Percentiles rank a stretch among this genome's conserved stretches.
phyloP scores from a whole-genome alignment of 176 grass and related monocot genomes.

The Ananas comosus region DNA sequence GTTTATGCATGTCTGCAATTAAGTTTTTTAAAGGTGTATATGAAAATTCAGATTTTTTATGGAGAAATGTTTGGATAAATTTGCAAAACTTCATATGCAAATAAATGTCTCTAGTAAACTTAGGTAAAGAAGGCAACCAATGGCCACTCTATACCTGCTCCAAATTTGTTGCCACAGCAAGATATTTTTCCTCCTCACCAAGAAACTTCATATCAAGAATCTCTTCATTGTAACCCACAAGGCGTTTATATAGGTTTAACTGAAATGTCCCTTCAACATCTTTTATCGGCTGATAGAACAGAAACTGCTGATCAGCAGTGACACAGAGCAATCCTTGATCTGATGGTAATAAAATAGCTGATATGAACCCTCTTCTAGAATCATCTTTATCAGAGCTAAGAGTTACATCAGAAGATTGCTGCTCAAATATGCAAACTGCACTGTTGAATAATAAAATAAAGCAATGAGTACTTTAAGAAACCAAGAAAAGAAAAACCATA shows the following conservation, averaged over 20 bases:
- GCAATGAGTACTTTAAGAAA: slow-evolving; percentile 6
- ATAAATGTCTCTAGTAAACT: not conserved
- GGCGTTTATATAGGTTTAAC: slow-evolving; percentile 59
- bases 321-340: slow-evolving; percentile 62
- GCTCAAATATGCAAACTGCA: slow-evolving; percentile 60
- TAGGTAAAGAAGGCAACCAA: not conserved
- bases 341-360: slow-evolving; percentile 57
- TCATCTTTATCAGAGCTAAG: slow-evolving; percentile 52
- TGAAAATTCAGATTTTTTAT: no score
- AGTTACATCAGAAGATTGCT: slow-evolving; percentile 66
- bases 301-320: slow-evolving; percentile 88
- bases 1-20: no score
- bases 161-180: slow-evolving; percentile 89
- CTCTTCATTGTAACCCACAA: slow-evolving; percentile 87
- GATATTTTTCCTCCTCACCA: slow-evolving; percentile 71
- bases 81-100: not conserved
- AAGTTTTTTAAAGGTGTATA: no score
- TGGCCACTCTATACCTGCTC: slow-evolving; percentile 45
- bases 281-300: slow-evolving; percentile 54
- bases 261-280: slow-evolving; percentile 41
- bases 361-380: slow-evolving; percentile 83
- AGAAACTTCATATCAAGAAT: slow-evolving; percentile 97
- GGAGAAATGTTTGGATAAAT: not conserved
- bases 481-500: not conserved
- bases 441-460: slow-evolving; percentile 44